Percentiles rank a stretch among this genome's conserved stretches.
These are phyloP conservation scores for Musa schizocarpa DNA, from an alignment of 176 grass and related monocot genomes.

Conservation along the genomic window DNA sequence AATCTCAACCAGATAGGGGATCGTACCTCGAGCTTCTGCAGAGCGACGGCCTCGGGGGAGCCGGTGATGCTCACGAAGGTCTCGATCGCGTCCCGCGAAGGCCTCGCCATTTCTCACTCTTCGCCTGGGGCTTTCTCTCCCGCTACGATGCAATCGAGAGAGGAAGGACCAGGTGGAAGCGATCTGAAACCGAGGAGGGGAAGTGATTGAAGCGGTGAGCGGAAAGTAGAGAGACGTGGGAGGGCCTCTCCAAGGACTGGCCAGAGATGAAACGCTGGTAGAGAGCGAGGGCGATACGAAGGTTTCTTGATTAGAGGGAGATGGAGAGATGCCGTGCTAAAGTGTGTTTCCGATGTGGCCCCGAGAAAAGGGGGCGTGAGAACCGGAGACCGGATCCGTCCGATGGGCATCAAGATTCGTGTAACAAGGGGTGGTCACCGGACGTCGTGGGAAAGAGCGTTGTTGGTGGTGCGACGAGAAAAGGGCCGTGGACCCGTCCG, in stretches of 20 bases:
- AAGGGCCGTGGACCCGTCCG: too few relatives aligned
- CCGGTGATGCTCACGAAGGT: constrained; percentile 81
- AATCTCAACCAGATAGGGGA: neutral
- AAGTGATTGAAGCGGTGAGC: neutral
- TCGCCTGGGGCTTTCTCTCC: neutral
- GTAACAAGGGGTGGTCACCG: neutral
- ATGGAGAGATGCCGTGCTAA: neutral
- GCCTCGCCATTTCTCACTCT: constrained; percentile 31
- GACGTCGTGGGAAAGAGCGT: neutral
- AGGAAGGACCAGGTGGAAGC: neutral
- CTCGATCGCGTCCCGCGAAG: constrained; percentile 67
- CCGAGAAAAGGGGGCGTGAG: neutral
- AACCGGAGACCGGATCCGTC: neutral
- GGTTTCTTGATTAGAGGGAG: neutral
- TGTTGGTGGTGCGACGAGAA: too few relatives aligned
- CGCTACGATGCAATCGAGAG: neutral
- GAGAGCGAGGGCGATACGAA: neutral
- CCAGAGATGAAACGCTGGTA: neutral
- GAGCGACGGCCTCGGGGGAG: constrained; percentile 44
- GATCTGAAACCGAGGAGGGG: neutral
- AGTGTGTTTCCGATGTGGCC: neutral
- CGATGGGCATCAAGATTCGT: neutral
- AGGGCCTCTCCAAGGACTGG: neutral
- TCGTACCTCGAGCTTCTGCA: constrained; percentile 71
- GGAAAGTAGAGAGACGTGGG: neutral